Percentiles rank a stretch among this genome's conserved stretches.
Conservation (phyloP, 2,329 filamentous ascomycete species). For the Trichoderma koningii region DNA sequence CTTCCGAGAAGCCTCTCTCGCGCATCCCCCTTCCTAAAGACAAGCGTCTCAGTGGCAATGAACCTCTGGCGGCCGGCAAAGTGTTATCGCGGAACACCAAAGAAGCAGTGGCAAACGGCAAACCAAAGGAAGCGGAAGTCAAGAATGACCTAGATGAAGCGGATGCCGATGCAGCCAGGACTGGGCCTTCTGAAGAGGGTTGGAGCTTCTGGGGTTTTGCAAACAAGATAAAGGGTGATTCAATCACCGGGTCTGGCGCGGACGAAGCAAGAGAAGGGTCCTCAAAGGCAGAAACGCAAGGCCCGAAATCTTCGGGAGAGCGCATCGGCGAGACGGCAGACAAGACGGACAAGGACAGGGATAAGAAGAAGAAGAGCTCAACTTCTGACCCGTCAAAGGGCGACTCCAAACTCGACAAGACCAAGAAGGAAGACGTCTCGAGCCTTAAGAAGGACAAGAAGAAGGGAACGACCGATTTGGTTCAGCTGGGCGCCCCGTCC, state of each 20-base stretch:
- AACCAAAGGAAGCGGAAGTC: neutral
- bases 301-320: slow-evolving; percentile 8
- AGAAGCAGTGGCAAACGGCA: neutral
- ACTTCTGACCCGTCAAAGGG: slow-evolving; percentile 30
- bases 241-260: slow-evolving; percentile 4
- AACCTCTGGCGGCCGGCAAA: slow-evolving; percentile 28
- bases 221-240: slow-evolving; percentile 21
- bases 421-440: slow-evolving; percentile 34
- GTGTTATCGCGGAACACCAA: too few species aligned
- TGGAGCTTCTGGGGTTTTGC: slow-evolving; percentile 37
- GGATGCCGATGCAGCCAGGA: slow-evolving; percentile 26
- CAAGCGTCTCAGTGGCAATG: slow-evolving; percentile 27
- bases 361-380: slow-evolving; percentile 33
- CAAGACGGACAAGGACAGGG: slow-evolving; percentile 17
- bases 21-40: neutral
- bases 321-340: neutral
- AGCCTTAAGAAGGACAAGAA: slow-evolving; percentile 42
- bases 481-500: slow-evolving; percentile 40
- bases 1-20: neutral
- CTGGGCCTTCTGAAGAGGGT: slow-evolving; percentile 32
- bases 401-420: slow-evolving; percentile 30
- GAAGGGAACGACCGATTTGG: slow-evolving; percentile 42
- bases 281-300: slow-evolving; percentile 3
- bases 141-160: neutral
- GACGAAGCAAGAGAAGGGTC: slow-evolving; percentile 12